Conservation (phyloP, 2,329 filamentous ascomycete species). For the Curvularia eragrostidis region DNA sequence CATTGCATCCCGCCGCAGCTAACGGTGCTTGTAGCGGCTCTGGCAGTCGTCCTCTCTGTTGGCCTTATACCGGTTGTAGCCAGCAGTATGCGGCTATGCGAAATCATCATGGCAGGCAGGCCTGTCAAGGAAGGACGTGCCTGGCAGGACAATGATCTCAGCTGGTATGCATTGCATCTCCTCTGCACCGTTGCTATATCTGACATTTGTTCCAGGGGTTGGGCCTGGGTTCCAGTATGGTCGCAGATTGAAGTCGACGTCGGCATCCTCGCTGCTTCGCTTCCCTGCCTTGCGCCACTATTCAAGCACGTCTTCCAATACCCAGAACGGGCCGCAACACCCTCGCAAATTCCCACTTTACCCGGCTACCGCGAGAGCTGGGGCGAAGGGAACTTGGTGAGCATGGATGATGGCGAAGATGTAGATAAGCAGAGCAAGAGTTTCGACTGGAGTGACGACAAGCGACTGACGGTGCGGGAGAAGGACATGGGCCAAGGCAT, state of each 20-base stretch:
- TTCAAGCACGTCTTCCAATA: slow-evolving; percentile 24
- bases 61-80: slow-evolving; percentile 37
- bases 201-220: slow-evolving; percentile 22
- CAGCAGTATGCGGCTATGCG: slow-evolving; percentile 36
- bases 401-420: slow-evolving; percentile 5
- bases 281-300: slow-evolving; percentile 36
- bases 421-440: slow-evolving; percentile 3
- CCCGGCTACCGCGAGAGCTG: slow-evolving; percentile 25
- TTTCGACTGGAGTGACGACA: slow-evolving; percentile 12
- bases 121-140: slow-evolving; percentile 14
- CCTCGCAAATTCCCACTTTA: slow-evolving; percentile 24
- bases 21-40: slow-evolving; percentile 22
- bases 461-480: slow-evolving; percentile 7
- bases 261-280: slow-evolving; percentile 37
- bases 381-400: slow-evolving; percentile 8
- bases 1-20: background rate
- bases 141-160: slow-evolving; percentile 32
- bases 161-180: slow-evolving; percentile 20
- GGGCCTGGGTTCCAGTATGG: slow-evolving; percentile 41
- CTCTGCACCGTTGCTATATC: background rate
- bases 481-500: slow-evolving; percentile 9
- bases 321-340: slow-evolving; percentile 13
- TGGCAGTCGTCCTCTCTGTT: slow-evolving; percentile 36
- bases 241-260: slow-evolving; percentile 43
- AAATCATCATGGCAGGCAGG: slow-evolving; percentile 31